Evolutionary conservation across 768 basidiomycete genomes (phyloP), one percentile per base, ranked within the genome.

Genomic region (Psilocybe tampanensis): DNA sequence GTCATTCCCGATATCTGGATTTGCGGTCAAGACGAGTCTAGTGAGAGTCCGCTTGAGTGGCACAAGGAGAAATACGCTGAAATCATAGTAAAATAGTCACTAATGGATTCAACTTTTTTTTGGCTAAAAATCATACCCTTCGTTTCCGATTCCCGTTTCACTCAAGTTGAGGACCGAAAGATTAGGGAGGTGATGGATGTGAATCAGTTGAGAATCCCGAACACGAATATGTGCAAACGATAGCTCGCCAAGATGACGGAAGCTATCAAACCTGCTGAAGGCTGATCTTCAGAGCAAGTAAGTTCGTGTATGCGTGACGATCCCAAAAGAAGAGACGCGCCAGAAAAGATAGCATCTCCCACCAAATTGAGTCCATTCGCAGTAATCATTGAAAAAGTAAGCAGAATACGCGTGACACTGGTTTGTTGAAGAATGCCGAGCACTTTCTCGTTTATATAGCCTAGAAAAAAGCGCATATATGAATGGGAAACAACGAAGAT

Each of bases 81-180:
- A 26, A 36, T 18, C 18, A 12, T 8, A 24, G 26, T 5, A n/a
- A n/a, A 13, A 36, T 2, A 17, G 1, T 22, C 5, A 23, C 21
- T 24, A 43, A 22, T 12, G 29, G 39, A 36, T 21, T 11, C 44
- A 36, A 29, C 49, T 9, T 41, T 50, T 19, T 18, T 33, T 7
- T 8, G 64, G 9, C 29, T n/a, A n/a, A n/a, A n/a, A 29, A 29
- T 5, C 81, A 47, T 56, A 86, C 87, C 79, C 82, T 77, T 88
- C 86, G 61, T 88, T 84, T 36, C 81, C 76, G 32, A 88, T 81
- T 11, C 78, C 76, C 8, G 85, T 85, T 55, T 80, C 75, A 62
- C 80, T 76, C 19, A 87, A 69, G 36, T 73, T 65, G 29, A 88
- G 72, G 12, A 66, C 71, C 4, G 75, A 66, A 11, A 88, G 76